Base-by-base conservation (phyloP, 176 grass and related monocot genomes). In the Rhynchospora tenuis region DNA sequence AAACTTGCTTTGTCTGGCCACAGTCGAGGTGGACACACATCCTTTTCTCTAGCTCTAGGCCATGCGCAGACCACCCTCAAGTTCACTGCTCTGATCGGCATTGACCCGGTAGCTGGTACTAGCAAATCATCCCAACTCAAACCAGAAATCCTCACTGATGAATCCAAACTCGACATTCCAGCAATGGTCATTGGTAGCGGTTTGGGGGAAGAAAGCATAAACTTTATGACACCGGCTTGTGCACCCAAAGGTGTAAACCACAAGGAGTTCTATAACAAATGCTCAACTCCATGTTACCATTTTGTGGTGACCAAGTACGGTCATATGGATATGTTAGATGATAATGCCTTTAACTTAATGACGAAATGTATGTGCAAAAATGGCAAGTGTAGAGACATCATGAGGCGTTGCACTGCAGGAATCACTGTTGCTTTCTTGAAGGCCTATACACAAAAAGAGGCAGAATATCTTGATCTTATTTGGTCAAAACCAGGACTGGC, bases 281-380 rank as follows among this genome's bases (percentile, higher is more conserved):
- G 89, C 74, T 82, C 26, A 80, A 55, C 84, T 8, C 78, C 91
- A 0, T 89, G 84, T 84, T 93, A 91, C 91, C 81, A 89, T 57
- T 11, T 93, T 0, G 89, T 93, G 47, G 74, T 86, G 52, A 87
- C 44, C 42, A 82, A 91, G 24, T 93, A 93, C 27, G 91, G 89
- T 1, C 91, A 93, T 29, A 60, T 93, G n/a, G 86, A 91, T 65
- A 85, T 93, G 84, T 70, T 93, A 15, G 84, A 91, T 12, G 89
- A 93, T 9, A 64, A 85, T 9, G 91, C 84, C 9, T 79, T 85
- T 0, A 69, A 62, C 62, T 52, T 89, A 14, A 14, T 86, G n/a
- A 89, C 84, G 2, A 85, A 78, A 58, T 89, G 86, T 80, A 0
- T 84, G 6, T 93, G 91, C 84, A 90, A 85, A 78, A 87, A 75